phyloP scores from a whole-genome alignment of 106 monocot species.

The Dactylorhiza incarnata region DNA sequence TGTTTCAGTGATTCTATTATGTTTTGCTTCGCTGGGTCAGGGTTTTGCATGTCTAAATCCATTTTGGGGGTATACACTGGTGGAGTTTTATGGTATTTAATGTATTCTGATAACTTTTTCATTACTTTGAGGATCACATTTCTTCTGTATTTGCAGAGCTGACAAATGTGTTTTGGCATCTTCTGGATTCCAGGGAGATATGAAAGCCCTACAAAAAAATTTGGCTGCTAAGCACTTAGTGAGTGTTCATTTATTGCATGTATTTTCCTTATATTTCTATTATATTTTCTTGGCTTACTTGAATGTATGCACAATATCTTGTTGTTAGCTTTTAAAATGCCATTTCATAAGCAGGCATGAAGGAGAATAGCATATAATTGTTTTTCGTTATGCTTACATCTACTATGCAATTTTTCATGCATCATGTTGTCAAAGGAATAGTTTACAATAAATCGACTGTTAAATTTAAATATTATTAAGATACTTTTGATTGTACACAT shows the following conservation, averaged over 20 bases:
- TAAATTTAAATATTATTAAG: not conserved
- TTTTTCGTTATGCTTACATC: not conserved
- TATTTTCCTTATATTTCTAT: not conserved
- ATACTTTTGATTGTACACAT: not conserved
- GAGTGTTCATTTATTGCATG: conserved; percentile 13
- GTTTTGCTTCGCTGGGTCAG: not conserved
- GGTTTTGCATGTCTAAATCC: not conserved
- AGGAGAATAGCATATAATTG: not conserved
- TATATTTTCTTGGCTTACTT: not conserved
- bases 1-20: not conserved
- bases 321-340: not conserved
- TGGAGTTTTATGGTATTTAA: not conserved
- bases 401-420: not conserved
- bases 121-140: not conserved
- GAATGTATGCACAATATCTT: not conserved
- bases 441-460: not conserved
- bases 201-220: conserved; percentile 88
- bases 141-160: conserved; percentile 38
- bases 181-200: conserved; percentile 94
- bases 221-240: conserved; percentile 81
- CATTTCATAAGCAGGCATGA: not conserved
- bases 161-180: conserved; percentile 87
- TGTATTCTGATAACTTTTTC: not conserved
- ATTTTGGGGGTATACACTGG: not conserved
- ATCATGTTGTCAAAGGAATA: not conserved